A percentile compares a stretch with the other conserved stretches of the same genome.
phyloP scores from a whole-genome alignment of 2,329 filamentous ascomycete genomes.

The Botrytis galanthina region DNA sequence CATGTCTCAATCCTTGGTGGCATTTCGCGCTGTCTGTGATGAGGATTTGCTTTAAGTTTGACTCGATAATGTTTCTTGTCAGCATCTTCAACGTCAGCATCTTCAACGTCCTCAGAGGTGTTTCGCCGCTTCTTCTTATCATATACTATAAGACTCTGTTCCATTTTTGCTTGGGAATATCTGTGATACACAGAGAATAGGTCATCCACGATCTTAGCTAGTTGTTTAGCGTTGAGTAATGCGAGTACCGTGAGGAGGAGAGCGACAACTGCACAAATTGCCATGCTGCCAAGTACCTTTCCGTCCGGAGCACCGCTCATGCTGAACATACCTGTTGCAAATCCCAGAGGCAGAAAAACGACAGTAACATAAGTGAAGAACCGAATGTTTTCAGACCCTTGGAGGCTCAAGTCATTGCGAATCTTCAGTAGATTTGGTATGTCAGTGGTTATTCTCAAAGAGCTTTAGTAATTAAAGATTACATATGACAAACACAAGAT shows the following conservation, averaged over 20 bases:
- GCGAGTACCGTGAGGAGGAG: not conserved
- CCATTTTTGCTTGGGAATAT: not conserved
- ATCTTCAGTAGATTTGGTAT: not conserved
- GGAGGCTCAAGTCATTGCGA: not conserved
- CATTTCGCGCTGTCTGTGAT: accelerated
- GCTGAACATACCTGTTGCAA: not conserved
- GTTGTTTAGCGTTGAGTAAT: not conserved
- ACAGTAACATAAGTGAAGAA: constrained; percentile 1
- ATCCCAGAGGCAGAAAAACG: not conserved
- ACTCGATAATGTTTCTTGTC: not conserved
- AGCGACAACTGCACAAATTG: not conserved
- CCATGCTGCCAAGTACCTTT: not conserved
- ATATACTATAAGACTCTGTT: not conserved
- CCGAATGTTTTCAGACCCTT: not conserved
- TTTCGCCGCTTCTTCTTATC: not conserved
- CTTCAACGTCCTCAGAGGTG: not conserved
- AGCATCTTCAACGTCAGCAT: not conserved
- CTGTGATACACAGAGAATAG: not conserved
- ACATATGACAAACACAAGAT: not conserved
- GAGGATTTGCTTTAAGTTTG: not conserved
- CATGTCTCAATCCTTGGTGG: not conserved
- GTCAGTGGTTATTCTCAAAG: not conserved
- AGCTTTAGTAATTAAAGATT: not conserved
- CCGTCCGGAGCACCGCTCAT: not conserved
- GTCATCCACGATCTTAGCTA: not conserved